A percentile compares a stretch with the other conserved stretches of the same genome.
These are phyloP conservation scores for Tolypocladium sp. DNA, from an alignment of 2,329 filamentous ascomycete species.

Conservation along the genomic window DNA sequence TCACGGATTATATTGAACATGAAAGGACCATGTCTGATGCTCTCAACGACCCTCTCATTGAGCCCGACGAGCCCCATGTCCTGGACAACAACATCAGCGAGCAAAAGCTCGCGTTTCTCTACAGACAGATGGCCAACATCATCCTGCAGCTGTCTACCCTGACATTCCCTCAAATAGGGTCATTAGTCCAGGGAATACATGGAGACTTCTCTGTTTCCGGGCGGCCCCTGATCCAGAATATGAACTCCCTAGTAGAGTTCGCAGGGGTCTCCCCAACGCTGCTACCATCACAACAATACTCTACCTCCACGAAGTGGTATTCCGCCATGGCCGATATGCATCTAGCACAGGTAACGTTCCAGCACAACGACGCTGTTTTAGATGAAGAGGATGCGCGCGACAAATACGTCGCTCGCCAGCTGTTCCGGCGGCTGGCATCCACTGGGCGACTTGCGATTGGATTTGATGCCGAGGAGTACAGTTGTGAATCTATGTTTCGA, in stretches of 20 bases:
- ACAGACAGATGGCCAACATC: constrained; percentile 30
- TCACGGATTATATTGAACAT: constrained; percentile 26
- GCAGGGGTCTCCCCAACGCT: constrained; percentile 10
- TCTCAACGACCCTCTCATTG: constrained; percentile 17
- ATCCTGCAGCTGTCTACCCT: constrained; percentile 27
- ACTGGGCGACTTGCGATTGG: constrained; percentile 5
- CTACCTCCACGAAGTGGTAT: constrained; percentile 20
- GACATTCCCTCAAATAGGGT: constrained; percentile 27
- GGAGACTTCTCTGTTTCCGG: constrained; percentile 16
- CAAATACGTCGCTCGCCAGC: constrained; percentile 22
- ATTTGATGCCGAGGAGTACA: background rate
- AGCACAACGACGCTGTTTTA: constrained; percentile 26
- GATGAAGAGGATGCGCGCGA: constrained; percentile 18
- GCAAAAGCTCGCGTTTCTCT: constrained; percentile 21
- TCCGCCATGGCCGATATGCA: constrained; percentile 25
- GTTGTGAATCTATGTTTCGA: constrained; percentile 3
- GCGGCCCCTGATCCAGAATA: constrained; percentile 27
- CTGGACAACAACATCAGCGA: constrained; percentile 24
- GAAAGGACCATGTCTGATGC: constrained; percentile 17
- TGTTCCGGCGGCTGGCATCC: constrained; percentile 19
- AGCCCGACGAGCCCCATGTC: constrained; percentile 14
- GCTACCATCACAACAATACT: constrained; percentile 17
- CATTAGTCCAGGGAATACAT: constrained; percentile 16
- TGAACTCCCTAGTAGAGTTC: constrained; percentile 24
- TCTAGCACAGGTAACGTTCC: constrained; percentile 23